Conservation (phyloP, 805 yeast species). For the Starmerella geochares region DNA sequence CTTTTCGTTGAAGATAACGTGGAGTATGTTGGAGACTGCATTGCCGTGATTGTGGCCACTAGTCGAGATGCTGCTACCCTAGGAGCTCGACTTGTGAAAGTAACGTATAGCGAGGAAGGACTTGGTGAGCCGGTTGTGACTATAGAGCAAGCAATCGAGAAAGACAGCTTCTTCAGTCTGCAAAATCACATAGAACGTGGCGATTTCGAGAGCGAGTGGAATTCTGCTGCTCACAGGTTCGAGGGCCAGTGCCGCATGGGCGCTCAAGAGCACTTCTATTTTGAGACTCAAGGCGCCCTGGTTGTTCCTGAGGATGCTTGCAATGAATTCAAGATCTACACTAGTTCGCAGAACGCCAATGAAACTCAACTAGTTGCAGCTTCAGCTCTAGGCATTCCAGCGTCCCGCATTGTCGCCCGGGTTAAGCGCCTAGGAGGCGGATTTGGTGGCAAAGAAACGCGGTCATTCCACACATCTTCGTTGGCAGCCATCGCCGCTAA, state of each 20-base stretch:
- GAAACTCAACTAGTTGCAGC: constrained; percentile 40
- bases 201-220: constrained; percentile 35
- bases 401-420: constrained; percentile 35
- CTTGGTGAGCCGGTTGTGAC: constrained; percentile 32
- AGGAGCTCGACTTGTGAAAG: constrained; percentile 37
- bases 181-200: constrained; percentile 34
- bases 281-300: constrained; percentile 39
- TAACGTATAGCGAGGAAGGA: constrained; percentile 35
- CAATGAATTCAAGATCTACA: constrained; percentile 36
- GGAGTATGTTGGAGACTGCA: constrained; percentile 37
- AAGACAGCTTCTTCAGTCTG: constrained; percentile 35
- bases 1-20: constrained; percentile 37
- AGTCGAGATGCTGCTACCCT: constrained; percentile 36
- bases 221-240: constrained; percentile 30
- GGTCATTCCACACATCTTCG: constrained; percentile 35
- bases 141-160: constrained; percentile 38
- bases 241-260: constrained; percentile 37
- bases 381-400: constrained; percentile 37
- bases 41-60: constrained; percentile 37
- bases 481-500: constrained; percentile 38
- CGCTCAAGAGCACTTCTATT: constrained; percentile 43
- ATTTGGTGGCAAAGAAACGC: constrained; percentile 42
- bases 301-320: constrained; percentile 39
- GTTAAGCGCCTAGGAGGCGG: constrained; percentile 43
- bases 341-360: constrained; percentile 39